Base-by-base conservation (phyloP, 1,284 basidiomycete species). In the Apiotrichum domesticum region DNA sequence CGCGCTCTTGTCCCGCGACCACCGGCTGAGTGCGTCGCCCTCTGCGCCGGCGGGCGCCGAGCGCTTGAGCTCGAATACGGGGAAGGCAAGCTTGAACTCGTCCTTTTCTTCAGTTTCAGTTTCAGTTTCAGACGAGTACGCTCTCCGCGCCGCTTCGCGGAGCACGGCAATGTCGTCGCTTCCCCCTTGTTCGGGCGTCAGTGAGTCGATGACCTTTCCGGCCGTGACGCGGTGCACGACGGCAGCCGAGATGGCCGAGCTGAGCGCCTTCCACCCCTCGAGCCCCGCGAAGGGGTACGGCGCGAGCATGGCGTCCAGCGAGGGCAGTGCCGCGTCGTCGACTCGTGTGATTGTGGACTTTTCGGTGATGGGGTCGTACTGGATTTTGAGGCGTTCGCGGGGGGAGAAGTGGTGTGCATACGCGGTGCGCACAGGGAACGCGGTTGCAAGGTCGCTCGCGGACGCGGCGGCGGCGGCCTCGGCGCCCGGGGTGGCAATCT, bases 1-100 rank as follows among this genome's bases (percentile, higher is more conserved):
- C 74, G 73, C 76, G 55, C 73, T 77, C 67, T 79, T 79, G 64
- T 80, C 79, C 51, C 61, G 70, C 14, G 75, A 71, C 61, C 69
- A 77, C 40, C 63, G 46, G 5, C 71, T 78, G 2, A 79, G 62
- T 43, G 78, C 76, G 40, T 75, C 74, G 0, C 78, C 79, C 0
- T 72, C 65, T 1, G 75, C 77, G 1, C 77, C 77, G 2, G 59
- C 56, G 21, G 63, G 66, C 78, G 78, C 79, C 15, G 74, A 77
- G 39, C 74, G 59, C 63, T 73, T 75, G 41, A 77, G 56, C 46
- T 77, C 71, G 46, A 79, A 76, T 41, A 52, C 51, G 0, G 65
- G 66, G 55, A 78, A 78, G 37, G 39, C n/a, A 37, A 53, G 52
- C 11, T 6, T 10, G 8, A 8, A 41, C 29, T 46, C 29, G 14